Percentiles rank a stretch among this genome's conserved stretches.
Conservation (phyloP, 768 basidiomycete species). For the Collybia nuda region DNA sequence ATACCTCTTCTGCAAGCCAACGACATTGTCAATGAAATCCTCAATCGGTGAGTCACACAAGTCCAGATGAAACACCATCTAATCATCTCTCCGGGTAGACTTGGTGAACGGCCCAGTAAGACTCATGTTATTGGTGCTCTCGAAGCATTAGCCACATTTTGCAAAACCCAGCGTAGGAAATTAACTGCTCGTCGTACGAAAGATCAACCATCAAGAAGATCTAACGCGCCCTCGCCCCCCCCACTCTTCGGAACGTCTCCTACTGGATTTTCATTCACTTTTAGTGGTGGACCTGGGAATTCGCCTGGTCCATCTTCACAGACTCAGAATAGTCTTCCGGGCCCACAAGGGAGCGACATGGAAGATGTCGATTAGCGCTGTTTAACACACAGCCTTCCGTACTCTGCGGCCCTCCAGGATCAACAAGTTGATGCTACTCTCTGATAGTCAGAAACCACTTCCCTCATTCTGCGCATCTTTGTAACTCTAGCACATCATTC, state of each 20-base stretch:
- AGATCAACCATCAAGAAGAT: background rate
- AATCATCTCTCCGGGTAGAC: background rate
- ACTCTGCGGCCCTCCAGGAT: no score
- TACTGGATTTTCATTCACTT: no score
- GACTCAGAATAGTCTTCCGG: background rate
- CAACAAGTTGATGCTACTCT: no score
- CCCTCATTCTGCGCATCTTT: no score
- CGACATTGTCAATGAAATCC: slow-evolving; percentile 61
- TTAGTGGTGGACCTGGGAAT: no score
- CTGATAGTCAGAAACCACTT: no score
- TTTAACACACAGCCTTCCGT: no score
- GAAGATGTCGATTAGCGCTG: slow-evolving; percentile 29
- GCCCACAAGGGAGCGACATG: slow-evolving; percentile 18
- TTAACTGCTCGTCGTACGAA: background rate
- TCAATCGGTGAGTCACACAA: slow-evolving; percentile 43
- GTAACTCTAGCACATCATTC: no score
- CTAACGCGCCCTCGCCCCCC: background rate
- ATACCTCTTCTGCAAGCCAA: slow-evolving; percentile 57
- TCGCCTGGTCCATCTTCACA: slow-evolving; percentile 2
- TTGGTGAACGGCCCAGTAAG: slow-evolving; percentile 1
- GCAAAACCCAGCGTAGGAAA: slow-evolving; percentile 5
- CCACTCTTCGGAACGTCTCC: no score
- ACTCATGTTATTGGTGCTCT: slow-evolving; percentile 1
- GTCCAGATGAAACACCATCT: slow-evolving; percentile 38
- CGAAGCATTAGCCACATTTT: slow-evolving; percentile 1